A percentile compares a stretch with the other conserved stretches of the same genome.
Conservation (phyloP, 2,329 filamentous ascomycete species). For the Harringtonia lauricola region DNA sequence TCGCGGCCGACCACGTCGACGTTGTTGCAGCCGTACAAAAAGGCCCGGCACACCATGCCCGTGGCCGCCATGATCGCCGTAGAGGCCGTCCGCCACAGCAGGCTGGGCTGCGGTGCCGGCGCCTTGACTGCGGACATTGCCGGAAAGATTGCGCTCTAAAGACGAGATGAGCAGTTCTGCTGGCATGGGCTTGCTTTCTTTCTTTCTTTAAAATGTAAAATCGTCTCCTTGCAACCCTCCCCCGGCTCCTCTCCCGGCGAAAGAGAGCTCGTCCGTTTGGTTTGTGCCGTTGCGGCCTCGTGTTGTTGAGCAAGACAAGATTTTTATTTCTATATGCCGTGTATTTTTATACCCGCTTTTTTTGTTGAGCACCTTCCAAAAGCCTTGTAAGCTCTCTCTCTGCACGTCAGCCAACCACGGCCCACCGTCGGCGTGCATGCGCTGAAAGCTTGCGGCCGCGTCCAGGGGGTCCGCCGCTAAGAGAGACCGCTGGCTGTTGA, state of each 20-base stretch:
- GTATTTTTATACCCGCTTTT: not conserved
- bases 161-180: too few species aligned
- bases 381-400: not conserved
- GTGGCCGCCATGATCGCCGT: slow-evolving; percentile 63
- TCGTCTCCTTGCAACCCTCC: not conserved
- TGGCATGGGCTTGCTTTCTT: too few species aligned
- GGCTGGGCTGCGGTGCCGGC: slow-evolving; percentile 34
- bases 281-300: too few species aligned
- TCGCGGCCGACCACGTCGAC: slow-evolving; percentile 70
- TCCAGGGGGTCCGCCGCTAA: too few species aligned
- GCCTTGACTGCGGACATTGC: slow-evolving; percentile 5
- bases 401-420: not conserved
- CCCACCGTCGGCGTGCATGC: not conserved
- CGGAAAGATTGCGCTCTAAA: too few species aligned
- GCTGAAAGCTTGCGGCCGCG: too few species aligned
- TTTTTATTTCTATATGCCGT: not conserved
- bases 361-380: not conserved
- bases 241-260: too few species aligned
- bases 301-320: too few species aligned
- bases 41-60: slow-evolving; percentile 58
- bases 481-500: too few species aligned
- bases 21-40: slow-evolving; percentile 63
- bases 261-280: too few species aligned
- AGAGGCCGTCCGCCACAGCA: slow-evolving; percentile 65
- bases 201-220: too few species aligned